These are phyloP conservation scores for Cryptosporidium sp. DNA, from an alignment of 169 alveolate genomes.

Conservation along the genomic window DNA sequence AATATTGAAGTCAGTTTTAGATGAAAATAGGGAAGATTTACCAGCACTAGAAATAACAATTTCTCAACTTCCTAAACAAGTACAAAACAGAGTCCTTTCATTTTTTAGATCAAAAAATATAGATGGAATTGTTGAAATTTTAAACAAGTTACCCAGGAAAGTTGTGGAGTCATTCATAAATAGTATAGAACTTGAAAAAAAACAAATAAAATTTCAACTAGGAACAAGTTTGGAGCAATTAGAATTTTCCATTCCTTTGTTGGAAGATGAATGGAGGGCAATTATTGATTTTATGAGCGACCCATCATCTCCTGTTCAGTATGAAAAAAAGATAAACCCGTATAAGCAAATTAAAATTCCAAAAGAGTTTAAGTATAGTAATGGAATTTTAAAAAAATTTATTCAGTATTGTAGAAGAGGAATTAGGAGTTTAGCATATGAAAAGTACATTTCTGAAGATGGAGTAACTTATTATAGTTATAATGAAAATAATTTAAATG, in stretches of 20 bases:
- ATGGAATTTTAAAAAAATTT: slow-evolving; percentile 50
- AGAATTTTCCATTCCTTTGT: slow-evolving; percentile 14
- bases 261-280: slow-evolving; percentile 74
- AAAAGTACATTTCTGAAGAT: slow-evolving; percentile 53
- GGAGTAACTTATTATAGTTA: slow-evolving; percentile 56
- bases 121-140: slow-evolving; percentile 29
- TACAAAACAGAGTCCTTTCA: slow-evolving; percentile 6
- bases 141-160: slow-evolving; percentile 6
- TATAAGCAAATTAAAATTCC: slow-evolving; percentile 26
- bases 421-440: slow-evolving; percentile 68
- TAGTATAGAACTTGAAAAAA: slow-evolving; percentile 43
- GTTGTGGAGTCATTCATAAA: slow-evolving; percentile 38
- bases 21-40: slow-evolving; percentile 44
- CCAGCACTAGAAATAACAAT: slow-evolving; percentile 34
- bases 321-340: not conserved
- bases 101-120: slow-evolving; percentile 51
- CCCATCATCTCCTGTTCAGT: slow-evolving; percentile 50
- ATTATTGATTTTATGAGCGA: slow-evolving; percentile 60
- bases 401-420: slow-evolving; percentile 65
- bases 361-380: slow-evolving; percentile 53
- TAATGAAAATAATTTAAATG: slow-evolving; percentile 47
- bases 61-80: slow-evolving; percentile 35
- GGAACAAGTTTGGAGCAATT: not conserved
- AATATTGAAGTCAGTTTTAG: slow-evolving; percentile 32
- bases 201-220: not conserved